Evolutionary conservation across 75 land plant genomes (phyloP).

Genomic region (Picea sitchensis): DNA sequence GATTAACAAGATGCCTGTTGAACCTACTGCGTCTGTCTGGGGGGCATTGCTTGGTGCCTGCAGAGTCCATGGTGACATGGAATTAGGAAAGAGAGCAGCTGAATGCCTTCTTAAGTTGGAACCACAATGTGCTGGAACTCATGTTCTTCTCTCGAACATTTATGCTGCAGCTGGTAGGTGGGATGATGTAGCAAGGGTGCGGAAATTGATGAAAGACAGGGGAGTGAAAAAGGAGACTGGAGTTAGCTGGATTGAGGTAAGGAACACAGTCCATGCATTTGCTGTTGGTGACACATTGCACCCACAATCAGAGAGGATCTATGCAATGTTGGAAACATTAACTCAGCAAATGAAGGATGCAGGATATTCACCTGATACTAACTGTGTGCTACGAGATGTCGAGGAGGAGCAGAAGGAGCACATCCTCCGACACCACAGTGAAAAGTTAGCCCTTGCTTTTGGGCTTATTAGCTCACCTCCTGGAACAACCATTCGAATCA

Average conservation of each 20-base stretch:
- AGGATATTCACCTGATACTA: constrained; percentile 8
- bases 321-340: constrained; percentile 21
- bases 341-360: constrained; percentile 21
- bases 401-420: background rate
- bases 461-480: constrained; percentile 4
- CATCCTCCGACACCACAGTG: constrained; percentile 6
- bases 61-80: constrained; percentile 47
- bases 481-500: constrained; percentile 1
- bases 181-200: constrained; percentile 37
- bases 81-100: constrained; percentile 51
- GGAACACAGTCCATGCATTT: constrained; percentile 31
- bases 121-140: constrained; percentile 36
- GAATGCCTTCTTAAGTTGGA: constrained; percentile 37
- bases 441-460: background rate
- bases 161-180: constrained; percentile 56
- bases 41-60: constrained; percentile 67
- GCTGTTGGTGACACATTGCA: constrained; percentile 32
- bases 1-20: constrained; percentile 56
- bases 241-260: constrained; percentile 52
- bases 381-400: background rate
- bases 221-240: constrained; percentile 46
- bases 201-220: constrained; percentile 24
- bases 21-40: constrained; percentile 60
- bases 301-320: constrained; percentile 14
- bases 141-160: constrained; percentile 53